These are phyloP conservation scores for Phytophthora niederhauseri DNA, from an alignment of 352 stramenopile species.

Conservation along the genomic window DNA sequence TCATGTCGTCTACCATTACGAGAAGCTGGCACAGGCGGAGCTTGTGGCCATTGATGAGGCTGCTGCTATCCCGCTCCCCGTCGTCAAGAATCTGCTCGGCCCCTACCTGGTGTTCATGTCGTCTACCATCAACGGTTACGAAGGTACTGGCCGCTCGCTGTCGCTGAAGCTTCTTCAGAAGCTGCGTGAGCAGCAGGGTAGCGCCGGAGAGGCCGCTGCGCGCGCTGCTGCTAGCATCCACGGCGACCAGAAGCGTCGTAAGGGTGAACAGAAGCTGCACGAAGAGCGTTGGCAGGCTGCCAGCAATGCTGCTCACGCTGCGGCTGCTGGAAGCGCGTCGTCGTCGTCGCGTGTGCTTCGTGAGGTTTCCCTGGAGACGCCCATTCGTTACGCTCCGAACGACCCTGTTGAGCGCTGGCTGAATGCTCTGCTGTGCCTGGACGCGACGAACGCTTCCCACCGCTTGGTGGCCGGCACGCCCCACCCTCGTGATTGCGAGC, in stretches of 20 bases:
- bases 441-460: slow-evolving; percentile 84
- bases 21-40: slow-evolving; percentile 96
- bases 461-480: slow-evolving; percentile 94
- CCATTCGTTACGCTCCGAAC: slow-evolving; percentile 97
- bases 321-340: slow-evolving; percentile 41
- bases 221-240: slow-evolving; percentile 76
- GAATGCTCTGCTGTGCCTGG: slow-evolving; percentile 97
- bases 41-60: slow-evolving; percentile 99
- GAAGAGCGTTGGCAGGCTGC: slow-evolving; percentile 96
- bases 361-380: slow-evolving; percentile 97
- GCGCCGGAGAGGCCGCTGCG: slow-evolving; percentile 60
- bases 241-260: slow-evolving; percentile 92
- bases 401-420: slow-evolving; percentile 98
- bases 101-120: slow-evolving; percentile 98
- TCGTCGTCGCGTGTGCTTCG: slow-evolving; percentile 83
- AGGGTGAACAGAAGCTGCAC: slow-evolving; percentile 96
- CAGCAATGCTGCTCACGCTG: slow-evolving; percentile 82
- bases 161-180: slow-evolving; percentile 99
- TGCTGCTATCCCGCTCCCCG: slow-evolving; percentile 99
- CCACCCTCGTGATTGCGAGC: slow-evolving; percentile 96
- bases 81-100: slow-evolving; percentile 96
- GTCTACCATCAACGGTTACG: slow-evolving; percentile 99
- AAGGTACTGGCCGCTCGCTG: slow-evolving; percentile 98
- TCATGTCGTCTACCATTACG: slow-evolving; percentile 99
- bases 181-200: slow-evolving; percentile 94